Evolutionary conservation across 768 basidiomycete genomes (phyloP).

Genomic region (Boletus reticulatus): DNA sequence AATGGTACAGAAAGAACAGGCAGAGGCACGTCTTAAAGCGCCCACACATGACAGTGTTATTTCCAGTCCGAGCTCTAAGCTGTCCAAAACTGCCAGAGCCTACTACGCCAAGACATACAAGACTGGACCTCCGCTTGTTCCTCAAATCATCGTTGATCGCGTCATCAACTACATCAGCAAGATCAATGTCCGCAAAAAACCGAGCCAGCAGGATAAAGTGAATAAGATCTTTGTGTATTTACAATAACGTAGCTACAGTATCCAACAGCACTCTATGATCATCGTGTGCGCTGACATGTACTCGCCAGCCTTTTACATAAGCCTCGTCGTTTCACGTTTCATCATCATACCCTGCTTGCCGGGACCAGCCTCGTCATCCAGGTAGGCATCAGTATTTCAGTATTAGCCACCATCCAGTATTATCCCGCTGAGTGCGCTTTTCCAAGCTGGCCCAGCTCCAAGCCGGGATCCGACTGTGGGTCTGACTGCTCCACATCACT

Average conservation of each 20-base stretch:
- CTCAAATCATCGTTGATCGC: constrained; percentile 76
- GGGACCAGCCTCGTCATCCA: no score
- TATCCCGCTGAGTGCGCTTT: no score
- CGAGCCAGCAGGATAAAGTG: constrained; percentile 13
- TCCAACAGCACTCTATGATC: no score
- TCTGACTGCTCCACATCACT: background rate
- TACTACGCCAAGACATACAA: constrained; percentile 92
- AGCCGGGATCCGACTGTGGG: background rate
- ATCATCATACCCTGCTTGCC: no score
- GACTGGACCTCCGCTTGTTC: constrained; percentile 90
- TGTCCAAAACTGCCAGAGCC: constrained; percentile 81
- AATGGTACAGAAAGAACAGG: constrained; percentile 59
- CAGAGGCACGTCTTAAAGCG: constrained; percentile 55
- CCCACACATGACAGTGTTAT: constrained; percentile 45
- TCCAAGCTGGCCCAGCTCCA: background rate
- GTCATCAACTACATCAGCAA: constrained; percentile 73
- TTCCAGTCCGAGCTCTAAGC: constrained; percentile 40
- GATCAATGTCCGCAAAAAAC: constrained; percentile 70
- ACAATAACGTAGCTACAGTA: background rate
- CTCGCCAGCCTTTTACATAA: no score
- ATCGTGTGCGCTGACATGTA: no score
- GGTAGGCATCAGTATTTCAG: no score
- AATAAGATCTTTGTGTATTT: constrained; percentile 6
- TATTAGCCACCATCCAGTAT: no score
- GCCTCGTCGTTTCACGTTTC: no score